These are phyloP conservation scores for Tylopilus vinaceipallidus DNA, from an alignment of 768 basidiomycete species.

Conservation along the genomic window DNA sequence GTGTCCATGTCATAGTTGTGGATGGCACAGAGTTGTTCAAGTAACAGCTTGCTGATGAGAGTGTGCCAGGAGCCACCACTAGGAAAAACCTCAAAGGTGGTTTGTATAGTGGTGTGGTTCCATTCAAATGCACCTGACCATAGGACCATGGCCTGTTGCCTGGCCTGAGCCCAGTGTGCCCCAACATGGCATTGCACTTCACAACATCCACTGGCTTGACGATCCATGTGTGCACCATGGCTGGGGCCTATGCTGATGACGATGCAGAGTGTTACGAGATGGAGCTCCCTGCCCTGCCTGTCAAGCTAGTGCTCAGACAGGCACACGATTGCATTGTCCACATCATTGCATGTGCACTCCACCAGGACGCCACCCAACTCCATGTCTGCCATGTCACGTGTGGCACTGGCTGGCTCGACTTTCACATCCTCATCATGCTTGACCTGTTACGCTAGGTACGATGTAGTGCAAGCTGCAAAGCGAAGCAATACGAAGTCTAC, in stretches of 20 bases:
- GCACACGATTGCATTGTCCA: constrained; percentile 32
- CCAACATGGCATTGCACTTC: constrained; percentile 26
- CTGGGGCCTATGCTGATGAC: not conserved
- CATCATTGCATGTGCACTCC: constrained; percentile 38
- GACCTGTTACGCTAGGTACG: no score
- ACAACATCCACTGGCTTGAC: constrained; percentile 30
- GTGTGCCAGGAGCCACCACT: not conserved
- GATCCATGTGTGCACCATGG: constrained; percentile 13
- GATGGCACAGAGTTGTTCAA: not conserved
- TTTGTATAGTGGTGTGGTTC: not conserved
- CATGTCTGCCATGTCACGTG: constrained; percentile 35
- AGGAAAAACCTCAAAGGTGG: not conserved
- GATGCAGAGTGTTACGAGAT: constrained; percentile 34
- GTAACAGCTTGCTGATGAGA: not conserved
- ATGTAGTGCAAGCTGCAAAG: no score
- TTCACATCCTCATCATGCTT: constrained; percentile 43
- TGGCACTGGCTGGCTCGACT: constrained; percentile 34
- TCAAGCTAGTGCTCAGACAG: constrained; percentile 26
- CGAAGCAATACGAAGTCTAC: no score
- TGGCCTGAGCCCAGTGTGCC: not conserved
- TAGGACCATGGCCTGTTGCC: not conserved
- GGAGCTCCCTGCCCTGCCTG: constrained; percentile 31
- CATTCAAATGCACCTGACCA: not conserved
- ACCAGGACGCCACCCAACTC: constrained; percentile 26
- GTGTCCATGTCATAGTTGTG: not conserved